Conservation (phyloP, 2,329 filamentous ascomycete species). For the Cercospora zeina region DNA sequence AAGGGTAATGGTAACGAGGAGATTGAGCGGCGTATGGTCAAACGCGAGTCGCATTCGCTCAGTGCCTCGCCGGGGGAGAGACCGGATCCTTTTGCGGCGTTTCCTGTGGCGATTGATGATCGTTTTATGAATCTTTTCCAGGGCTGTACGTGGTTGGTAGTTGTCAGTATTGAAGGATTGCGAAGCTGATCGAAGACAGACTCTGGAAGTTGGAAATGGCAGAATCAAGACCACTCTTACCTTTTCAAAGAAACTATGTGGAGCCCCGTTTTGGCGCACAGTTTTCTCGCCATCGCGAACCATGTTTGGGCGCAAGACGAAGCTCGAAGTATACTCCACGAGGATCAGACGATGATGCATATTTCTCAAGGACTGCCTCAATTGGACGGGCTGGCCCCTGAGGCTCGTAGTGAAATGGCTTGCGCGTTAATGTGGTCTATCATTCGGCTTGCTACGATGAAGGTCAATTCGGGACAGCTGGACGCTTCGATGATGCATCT, state of each 20-base stretch:
- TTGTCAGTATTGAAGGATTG: background rate
- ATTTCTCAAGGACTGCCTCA: constrained; percentile 17
- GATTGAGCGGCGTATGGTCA: constrained; percentile 9
- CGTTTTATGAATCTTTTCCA: constrained; percentile 24
- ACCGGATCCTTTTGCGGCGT: constrained; percentile 26
- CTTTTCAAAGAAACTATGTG: constrained; percentile 22
- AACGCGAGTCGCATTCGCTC: constrained; percentile 20
- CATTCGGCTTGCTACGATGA: constrained; percentile 25
- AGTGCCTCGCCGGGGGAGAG: constrained; percentile 20
- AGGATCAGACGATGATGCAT: constrained; percentile 21
- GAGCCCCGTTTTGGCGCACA: constrained; percentile 21
- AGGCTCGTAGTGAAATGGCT: constrained; percentile 11
- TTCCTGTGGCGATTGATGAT: constrained; percentile 20
- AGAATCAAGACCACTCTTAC: constrained; percentile 10
- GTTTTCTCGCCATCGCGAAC: constrained; percentile 25
- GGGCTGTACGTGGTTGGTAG: background rate
- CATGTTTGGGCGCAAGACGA: constrained; percentile 25
- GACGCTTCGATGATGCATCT: constrained; percentile 25
- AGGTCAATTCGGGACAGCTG: constrained; percentile 24
- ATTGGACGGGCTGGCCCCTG: background rate
- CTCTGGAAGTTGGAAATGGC: constrained; percentile 19
- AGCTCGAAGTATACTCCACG: constrained; percentile 16
- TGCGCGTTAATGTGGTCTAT: constrained; percentile 25
- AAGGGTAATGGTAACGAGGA: background rate
- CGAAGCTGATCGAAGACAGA: constrained; percentile 1